These are phyloP conservation scores for Trichoderma semiorbis DNA, from an alignment of 2,329 filamentous ascomycete species.

Conservation along the genomic window DNA sequence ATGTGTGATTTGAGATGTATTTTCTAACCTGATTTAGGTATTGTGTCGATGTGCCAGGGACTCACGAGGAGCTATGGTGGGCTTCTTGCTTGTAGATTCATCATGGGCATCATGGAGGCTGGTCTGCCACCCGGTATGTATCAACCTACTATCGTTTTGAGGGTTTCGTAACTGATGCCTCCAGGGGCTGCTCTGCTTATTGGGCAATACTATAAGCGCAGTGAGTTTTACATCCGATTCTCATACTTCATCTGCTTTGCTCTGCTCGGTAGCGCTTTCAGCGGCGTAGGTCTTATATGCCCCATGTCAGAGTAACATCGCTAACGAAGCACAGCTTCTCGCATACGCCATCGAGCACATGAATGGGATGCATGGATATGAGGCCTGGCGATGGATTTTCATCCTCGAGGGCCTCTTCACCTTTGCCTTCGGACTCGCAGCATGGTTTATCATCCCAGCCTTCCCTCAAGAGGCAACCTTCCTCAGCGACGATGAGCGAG, in stretches of 20 bases:
- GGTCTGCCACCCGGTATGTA: not conserved
- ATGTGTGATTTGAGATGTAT: not conserved
- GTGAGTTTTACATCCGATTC: not conserved
- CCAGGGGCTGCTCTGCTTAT: not conserved
- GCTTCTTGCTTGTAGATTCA: not conserved
- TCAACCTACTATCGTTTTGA: not conserved
- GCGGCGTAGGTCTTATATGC: not conserved
- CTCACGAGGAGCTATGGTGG: not conserved
- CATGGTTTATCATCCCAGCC: not conserved
- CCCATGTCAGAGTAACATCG: not conserved
- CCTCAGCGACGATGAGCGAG: not conserved
- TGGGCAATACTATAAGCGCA: not conserved
- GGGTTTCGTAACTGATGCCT: not conserved
- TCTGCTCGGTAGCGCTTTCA: not conserved
- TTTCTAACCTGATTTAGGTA: not conserved
- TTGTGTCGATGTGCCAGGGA: not conserved
- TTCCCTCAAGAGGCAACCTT: not conserved
- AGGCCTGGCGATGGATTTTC: constrained; percentile 49
- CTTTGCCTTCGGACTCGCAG: not conserved
- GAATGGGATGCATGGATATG: constrained; percentile 42
- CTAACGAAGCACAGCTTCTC: constrained; percentile 21
- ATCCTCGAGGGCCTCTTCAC: constrained; percentile 43
- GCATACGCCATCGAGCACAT: constrained; percentile 50
- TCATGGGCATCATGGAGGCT: not conserved
- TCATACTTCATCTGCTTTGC: constrained; percentile 2